Evolutionary conservation across 2,329 filamentous ascomycete genomes (phyloP).

Genomic region (Chaetothyriales sp.): DNA sequence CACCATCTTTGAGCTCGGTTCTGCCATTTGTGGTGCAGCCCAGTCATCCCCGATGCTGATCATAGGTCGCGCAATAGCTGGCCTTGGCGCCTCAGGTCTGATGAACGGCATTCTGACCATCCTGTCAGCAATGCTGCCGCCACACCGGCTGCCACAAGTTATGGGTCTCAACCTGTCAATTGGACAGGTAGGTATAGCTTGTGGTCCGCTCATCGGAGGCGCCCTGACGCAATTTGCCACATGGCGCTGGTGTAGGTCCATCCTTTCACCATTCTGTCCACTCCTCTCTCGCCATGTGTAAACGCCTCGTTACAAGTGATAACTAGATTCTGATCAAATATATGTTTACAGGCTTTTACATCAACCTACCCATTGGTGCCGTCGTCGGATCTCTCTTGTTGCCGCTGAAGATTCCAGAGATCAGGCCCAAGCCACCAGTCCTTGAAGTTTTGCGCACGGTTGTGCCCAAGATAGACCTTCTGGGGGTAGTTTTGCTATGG

Average conservation of each 20-base stretch:
- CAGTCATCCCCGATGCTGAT: slow-evolving; percentile 25
- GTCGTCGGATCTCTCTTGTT: slow-evolving; percentile 20
- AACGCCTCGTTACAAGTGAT: too few species aligned
- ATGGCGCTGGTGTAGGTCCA: slow-evolving; percentile 21
- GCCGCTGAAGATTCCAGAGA: slow-evolving; percentile 15
- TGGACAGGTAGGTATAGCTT: slow-evolving; percentile 20
- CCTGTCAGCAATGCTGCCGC: slow-evolving; percentile 32
- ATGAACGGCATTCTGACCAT: slow-evolving; percentile 30
- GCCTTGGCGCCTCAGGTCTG: slow-evolving; percentile 25
- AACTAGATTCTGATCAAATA: too few species aligned
- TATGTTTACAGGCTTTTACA: slow-evolving; percentile 19
- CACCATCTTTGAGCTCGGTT: slow-evolving; percentile 31
- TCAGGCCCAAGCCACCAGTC: slow-evolving; percentile 7
- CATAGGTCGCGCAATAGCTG: slow-evolving; percentile 27
- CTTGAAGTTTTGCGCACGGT: slow-evolving; percentile 20
- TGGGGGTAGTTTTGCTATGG: slow-evolving; percentile 34
- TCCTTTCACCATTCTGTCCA: background rate
- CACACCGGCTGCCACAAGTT: slow-evolving; percentile 35
- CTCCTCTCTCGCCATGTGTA: too few species aligned
- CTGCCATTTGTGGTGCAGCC: slow-evolving; percentile 28
- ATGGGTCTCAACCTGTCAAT: slow-evolving; percentile 23
- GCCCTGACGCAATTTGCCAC: slow-evolving; percentile 21
- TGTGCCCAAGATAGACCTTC: slow-evolving; percentile 35
- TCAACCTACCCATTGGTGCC: slow-evolving; percentile 38
- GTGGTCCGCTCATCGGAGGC: slow-evolving; percentile 21